phyloP scores from a whole-genome alignment of 2,329 filamentous ascomycete species.

The Tolypocladium ovalisporum region DNA sequence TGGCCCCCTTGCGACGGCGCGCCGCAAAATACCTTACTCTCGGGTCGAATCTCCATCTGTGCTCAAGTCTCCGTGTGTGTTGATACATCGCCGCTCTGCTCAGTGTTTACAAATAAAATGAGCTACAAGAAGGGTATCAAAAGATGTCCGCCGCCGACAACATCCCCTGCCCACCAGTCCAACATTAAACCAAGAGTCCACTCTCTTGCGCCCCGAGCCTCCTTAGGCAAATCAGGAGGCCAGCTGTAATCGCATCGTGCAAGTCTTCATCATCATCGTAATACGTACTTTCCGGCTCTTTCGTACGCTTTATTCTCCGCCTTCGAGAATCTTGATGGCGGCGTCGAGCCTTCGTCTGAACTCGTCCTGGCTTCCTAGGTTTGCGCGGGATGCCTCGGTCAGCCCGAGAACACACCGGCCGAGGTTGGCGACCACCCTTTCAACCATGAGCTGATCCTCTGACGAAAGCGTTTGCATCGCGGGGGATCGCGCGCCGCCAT shows the following conservation, averaged over 20 bases:
- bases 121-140: constrained; percentile 16
- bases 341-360: constrained; percentile 64
- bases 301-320: constrained; percentile 20
- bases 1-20: no score
- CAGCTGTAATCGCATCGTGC: background rate
- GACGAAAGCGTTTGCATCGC: constrained; percentile 35
- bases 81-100: background rate
- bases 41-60: background rate
- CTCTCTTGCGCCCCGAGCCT: background rate
- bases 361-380: constrained; percentile 49
- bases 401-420: constrained; percentile 50
- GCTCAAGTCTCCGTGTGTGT: background rate
- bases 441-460: constrained; percentile 50
- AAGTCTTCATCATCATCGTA: background rate
- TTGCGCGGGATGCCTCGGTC: constrained; percentile 40
- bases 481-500: constrained; percentile 20
- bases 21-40: no score
- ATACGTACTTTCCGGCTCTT: background rate
- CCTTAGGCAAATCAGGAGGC: background rate
- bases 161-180: background rate
- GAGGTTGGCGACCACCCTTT: constrained; percentile 47
- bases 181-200: background rate
- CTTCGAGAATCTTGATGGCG: constrained; percentile 63
- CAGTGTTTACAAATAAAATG: background rate
- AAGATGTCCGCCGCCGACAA: background rate